phyloP scores from a whole-genome alignment of 352 stramenopile species.

The Globisporangium radiosum region DNA sequence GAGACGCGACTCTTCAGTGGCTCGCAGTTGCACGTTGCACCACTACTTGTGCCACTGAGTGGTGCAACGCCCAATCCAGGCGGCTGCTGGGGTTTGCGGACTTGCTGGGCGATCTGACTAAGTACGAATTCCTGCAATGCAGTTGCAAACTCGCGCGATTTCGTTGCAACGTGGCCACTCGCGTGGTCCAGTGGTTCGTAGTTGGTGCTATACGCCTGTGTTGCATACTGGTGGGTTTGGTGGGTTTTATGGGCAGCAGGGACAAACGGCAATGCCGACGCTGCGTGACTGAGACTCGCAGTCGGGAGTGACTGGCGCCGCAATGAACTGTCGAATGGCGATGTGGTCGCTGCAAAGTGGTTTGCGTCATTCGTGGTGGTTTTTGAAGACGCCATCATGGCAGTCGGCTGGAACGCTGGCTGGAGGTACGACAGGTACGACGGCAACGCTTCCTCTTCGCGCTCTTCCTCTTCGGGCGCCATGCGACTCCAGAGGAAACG shows the following conservation, averaged over 20 bases:
- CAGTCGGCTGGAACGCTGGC: conserved; percentile 25
- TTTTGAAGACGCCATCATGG: no score
- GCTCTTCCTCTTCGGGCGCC: conserved; percentile 58
- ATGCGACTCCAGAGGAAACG: conserved; percentile 57
- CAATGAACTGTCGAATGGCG: conserved; percentile 7
- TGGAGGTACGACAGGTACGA: conserved; percentile 69
- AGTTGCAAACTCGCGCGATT: conserved; percentile 51
- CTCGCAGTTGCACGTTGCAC: conserved; percentile 19
- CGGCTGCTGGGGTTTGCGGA: neutral
- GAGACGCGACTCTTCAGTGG: conserved; percentile 33
- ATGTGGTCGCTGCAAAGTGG: conserved; percentile 3
- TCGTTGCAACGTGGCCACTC: conserved; percentile 29
- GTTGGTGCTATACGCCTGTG: neutral
- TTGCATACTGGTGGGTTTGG: neutral
- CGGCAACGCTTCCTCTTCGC: conserved; percentile 61
- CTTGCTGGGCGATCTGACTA: conserved; percentile 26
- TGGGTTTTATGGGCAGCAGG: conserved; percentile 5
- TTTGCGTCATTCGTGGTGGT: neutral
- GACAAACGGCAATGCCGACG: conserved; percentile 7
- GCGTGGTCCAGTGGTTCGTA: conserved; percentile 2
- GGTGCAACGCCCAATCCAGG: conserved; percentile 1
- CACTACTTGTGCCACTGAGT: no score
- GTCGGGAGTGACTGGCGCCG: conserved; percentile 10
- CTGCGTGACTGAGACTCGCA: conserved; percentile 6
- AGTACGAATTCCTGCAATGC: conserved; percentile 51